phyloP scores from a whole-genome alignment of 371 early-diverging fungal genomes.

The Blakeslea trispora region DNA sequence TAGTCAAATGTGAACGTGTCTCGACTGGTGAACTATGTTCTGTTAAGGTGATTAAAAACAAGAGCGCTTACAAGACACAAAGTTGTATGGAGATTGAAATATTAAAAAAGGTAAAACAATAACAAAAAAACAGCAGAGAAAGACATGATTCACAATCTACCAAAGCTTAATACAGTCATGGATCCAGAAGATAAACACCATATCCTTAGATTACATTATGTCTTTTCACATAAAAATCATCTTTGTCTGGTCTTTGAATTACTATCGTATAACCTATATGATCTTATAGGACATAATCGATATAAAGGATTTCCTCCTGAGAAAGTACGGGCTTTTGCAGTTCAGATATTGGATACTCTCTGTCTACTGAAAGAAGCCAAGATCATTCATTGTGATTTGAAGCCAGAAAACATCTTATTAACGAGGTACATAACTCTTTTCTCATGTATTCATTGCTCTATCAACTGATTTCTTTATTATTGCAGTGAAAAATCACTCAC shows the following conservation, averaged over 20 bases:
- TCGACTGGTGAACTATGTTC: slow-evolving; percentile 87
- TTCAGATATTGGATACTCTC: slow-evolving; percentile 90
- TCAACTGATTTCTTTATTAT: too few species aligned
- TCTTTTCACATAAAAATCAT: slow-evolving; percentile 92
- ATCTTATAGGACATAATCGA: slow-evolving; percentile 92
- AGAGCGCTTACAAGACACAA: slow-evolving; percentile 91
- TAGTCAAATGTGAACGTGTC: slow-evolving; percentile 90
- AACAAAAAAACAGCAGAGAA: not conserved
- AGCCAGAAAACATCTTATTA: slow-evolving; percentile 96
- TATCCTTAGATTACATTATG: slow-evolving; percentile 82
- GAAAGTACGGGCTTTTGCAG: slow-evolving; percentile 80
- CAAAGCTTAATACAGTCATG: slow-evolving; percentile 65
- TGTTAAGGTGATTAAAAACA: slow-evolving; percentile 97
- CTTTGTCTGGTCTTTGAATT: slow-evolving; percentile 96
- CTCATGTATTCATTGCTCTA: too few species aligned
- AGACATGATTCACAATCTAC: too few species aligned
- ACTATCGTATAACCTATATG: slow-evolving; percentile 93
- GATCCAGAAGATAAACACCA: slow-evolving; percentile 83
- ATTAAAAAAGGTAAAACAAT: slow-evolving; percentile 68
- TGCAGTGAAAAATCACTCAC: slow-evolving; percentile 74
- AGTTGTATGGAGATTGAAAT: slow-evolving; percentile 94
- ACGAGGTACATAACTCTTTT: slow-evolving; percentile 70
- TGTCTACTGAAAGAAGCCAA: slow-evolving; percentile 79
- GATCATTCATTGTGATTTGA: slow-evolving; percentile 98
- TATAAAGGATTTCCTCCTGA: slow-evolving; percentile 88